Conservation (phyloP, 2,329 filamentous ascomycete genomes). For the Purpureocillium lavendulum region DNA sequence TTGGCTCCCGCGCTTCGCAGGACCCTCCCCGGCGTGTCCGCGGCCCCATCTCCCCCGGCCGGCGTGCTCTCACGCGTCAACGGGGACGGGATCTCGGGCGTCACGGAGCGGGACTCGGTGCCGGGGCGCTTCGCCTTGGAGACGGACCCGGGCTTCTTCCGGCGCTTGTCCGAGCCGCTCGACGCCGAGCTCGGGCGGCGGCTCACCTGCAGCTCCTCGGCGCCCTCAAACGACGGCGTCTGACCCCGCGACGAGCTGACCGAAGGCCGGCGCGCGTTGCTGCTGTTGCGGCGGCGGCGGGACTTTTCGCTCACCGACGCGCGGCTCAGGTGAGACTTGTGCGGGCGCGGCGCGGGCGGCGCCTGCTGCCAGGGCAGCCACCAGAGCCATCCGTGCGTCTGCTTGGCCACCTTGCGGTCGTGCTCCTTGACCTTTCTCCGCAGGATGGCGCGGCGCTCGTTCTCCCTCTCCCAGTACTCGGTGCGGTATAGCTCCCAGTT, state of each 20-base stretch:
- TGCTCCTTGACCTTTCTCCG: conserved; percentile 60
- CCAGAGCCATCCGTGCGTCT: conserved; percentile 71
- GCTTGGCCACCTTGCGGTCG: conserved; percentile 58
- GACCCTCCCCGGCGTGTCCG: conserved; percentile 12
- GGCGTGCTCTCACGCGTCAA: conserved; percentile 38
- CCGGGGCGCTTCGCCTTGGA: conserved; percentile 34
- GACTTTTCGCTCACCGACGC: conserved; percentile 36
- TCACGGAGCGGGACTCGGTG: conserved; percentile 42
- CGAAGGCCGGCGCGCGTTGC: conserved; percentile 44
- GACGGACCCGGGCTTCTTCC: conserved; percentile 39
- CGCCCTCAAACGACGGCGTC: conserved; percentile 39
- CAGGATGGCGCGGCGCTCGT: conserved; percentile 72
- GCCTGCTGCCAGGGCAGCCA: conserved; percentile 63
- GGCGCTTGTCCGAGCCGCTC: conserved; percentile 41
- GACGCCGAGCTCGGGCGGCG: conserved; percentile 40
- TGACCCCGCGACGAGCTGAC: conserved; percentile 41
- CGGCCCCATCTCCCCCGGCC: conserved; percentile 12
- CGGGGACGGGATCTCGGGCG: conserved; percentile 46
- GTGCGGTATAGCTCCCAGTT: conserved; percentile 94
- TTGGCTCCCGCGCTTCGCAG: conserved; percentile 12
- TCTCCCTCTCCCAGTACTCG: conserved; percentile 96
- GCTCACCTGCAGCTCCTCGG: conserved; percentile 25
- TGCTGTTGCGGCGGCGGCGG: conserved; percentile 41
- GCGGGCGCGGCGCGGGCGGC: conserved; percentile 23
- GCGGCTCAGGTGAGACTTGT: conserved; percentile 29